phyloP scores from a whole-genome alignment of 2,329 filamentous ascomycete species.

The Colletotrichum liaoningense region DNA sequence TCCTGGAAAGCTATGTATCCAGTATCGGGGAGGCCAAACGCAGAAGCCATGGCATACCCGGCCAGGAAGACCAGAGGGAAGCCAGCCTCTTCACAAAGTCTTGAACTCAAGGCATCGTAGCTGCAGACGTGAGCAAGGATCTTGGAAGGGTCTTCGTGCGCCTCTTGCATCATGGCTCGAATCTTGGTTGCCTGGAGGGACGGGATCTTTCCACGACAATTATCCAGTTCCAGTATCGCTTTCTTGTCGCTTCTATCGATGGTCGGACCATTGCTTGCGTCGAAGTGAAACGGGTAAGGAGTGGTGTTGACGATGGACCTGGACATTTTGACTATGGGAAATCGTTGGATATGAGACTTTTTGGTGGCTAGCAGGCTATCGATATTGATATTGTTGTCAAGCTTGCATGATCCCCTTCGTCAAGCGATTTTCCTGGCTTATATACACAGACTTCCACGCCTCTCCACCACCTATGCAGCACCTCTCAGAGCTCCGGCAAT shows the following conservation, averaged over 20 bases:
- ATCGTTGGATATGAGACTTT: not conserved
- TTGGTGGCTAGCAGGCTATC: not conserved
- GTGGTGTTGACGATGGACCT: constrained; percentile 37
- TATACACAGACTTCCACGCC: not conserved
- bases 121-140: constrained; percentile 56
- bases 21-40: constrained; percentile 57
- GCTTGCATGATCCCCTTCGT: not conserved
- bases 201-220: constrained; percentile 50
- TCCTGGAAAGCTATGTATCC: constrained; percentile 61
- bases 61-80: constrained; percentile 58
- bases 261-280: constrained; percentile 42
- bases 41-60: constrained; percentile 53
- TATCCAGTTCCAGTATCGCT: constrained; percentile 37
- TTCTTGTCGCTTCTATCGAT: constrained; percentile 36
- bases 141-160: constrained; percentile 52
- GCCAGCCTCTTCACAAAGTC: constrained; percentile 56
- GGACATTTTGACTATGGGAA: constrained; percentile 35
- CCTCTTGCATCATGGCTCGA: constrained; percentile 49
- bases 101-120: constrained; percentile 56
- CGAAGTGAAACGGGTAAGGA: constrained; percentile 47
- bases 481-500: not conserved
- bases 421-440: not conserved
- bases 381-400: not conserved
- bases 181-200: constrained; percentile 46
- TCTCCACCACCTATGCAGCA: not conserved